Conservation (phyloP, 2,329 filamentous ascomycete genomes). For the Venturia oleaginea region DNA sequence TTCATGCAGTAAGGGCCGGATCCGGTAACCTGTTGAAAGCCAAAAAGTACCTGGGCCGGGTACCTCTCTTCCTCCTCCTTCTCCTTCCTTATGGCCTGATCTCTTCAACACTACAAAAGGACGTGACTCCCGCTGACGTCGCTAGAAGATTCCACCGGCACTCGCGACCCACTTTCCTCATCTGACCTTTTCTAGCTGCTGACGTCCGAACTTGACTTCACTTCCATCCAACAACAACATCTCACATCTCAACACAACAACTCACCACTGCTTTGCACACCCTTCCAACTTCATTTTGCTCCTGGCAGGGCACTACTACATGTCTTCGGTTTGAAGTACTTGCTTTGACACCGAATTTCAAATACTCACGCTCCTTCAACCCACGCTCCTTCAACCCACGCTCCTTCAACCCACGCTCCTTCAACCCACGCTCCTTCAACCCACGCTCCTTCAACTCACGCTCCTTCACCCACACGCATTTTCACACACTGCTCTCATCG, state of each 20-base stretch:
- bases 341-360: not conserved
- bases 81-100: not conserved
- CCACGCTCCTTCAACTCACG: not conserved
- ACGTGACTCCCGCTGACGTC: not conserved
- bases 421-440: not conserved
- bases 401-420: not conserved
- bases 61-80: not conserved
- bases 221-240: not conserved
- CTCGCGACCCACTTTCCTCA: not conserved
- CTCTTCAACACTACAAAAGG: not conserved
- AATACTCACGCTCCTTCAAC: not conserved
- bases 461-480: not conserved
- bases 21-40: not conserved
- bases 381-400: too few relatives aligned
- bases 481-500: not conserved
- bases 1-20: not conserved
- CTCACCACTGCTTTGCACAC: not conserved
- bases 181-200: not conserved
- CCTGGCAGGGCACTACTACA: not conserved
- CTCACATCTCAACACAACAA: not conserved
- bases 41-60: not conserved
- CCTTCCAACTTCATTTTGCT: not conserved
- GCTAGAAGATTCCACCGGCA: not conserved
- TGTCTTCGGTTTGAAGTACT: conserved; percentile 1
- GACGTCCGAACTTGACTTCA: not conserved